A percentile compares a stretch with the other conserved stretches of the same genome.
These are phyloP conservation scores for Gonapodya prolifera DNA, from an alignment of 192 early-diverging fungal species.

Conservation along the genomic window DNA sequence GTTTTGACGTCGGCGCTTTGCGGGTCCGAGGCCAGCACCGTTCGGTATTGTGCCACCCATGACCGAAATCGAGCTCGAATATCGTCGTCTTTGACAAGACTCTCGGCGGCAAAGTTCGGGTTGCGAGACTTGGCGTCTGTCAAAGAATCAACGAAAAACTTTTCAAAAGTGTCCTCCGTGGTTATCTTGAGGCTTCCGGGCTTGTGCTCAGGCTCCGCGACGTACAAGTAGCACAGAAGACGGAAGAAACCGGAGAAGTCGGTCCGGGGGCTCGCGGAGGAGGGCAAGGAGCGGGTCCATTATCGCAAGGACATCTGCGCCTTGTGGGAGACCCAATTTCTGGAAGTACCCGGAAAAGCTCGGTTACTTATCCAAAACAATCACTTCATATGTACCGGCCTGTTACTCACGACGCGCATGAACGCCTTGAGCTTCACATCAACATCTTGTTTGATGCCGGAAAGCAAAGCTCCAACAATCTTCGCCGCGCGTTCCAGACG, in stretches of 20 bases:
- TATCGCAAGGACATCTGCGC: conserved; percentile 33
- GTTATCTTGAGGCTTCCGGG: no score
- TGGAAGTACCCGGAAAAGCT: conserved; percentile 2
- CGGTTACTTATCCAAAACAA: neutral
- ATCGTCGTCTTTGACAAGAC: neutral
- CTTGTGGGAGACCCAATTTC: conserved; percentile 26
- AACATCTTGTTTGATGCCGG: conserved; percentile 35
- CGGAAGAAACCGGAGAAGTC: conserved; percentile 74
- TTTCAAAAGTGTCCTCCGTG: neutral
- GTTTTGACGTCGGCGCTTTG: no score
- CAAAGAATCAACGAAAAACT: neutral
- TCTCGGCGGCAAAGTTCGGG: neutral
- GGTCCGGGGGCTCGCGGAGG: conserved; percentile 39
- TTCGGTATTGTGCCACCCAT: neutral
- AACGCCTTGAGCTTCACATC: conserved; percentile 28
- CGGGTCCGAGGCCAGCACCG: no score
- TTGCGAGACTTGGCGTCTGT: neutral
- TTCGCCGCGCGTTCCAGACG: conserved; percentile 23
- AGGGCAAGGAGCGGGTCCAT: conserved; percentile 57
- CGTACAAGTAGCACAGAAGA: conserved; percentile 34
- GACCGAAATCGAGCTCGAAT: neutral
- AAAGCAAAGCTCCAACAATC: conserved; percentile 33
- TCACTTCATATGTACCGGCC: neutral
- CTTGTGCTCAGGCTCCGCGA: neutral
- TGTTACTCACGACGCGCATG: conserved; percentile 54